Percentiles rank a stretch among this genome's conserved stretches.
Conservation (phyloP, 352 stramenopile species). For the Phytophthora agathidicida region DNA sequence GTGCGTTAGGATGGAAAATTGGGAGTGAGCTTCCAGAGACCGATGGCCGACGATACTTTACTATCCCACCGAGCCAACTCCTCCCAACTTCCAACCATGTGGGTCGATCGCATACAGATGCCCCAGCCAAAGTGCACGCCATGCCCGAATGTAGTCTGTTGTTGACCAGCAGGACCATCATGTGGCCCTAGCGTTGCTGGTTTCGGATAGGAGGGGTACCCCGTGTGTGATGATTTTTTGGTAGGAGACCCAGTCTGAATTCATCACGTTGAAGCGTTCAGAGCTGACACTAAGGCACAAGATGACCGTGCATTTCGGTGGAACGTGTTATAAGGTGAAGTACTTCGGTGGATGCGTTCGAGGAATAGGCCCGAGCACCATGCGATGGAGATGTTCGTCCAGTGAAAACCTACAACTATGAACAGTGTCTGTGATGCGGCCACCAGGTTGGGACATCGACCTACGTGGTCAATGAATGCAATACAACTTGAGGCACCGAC, state of each 20-base stretch:
- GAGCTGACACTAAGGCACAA: neutral
- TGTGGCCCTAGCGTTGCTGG: constrained; percentile 7
- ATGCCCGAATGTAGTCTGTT: constrained; percentile 6
- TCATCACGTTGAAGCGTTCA: constrained; percentile 10
- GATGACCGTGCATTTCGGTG: neutral
- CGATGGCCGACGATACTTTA: constrained; percentile 3
- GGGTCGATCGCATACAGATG: neutral
- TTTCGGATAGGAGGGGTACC: constrained; percentile 8
- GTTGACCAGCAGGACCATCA: constrained; percentile 15
- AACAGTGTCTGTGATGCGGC: neutral
- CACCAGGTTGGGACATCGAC: neutral
- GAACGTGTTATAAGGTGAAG: no score
- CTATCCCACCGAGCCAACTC: constrained; percentile 8
- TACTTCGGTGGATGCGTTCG: neutral
- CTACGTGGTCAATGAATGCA: no score
- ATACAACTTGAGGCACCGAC: no score
- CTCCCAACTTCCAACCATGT: neutral
- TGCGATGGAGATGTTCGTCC: neutral
- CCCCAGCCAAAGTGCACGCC: constrained; percentile 6
- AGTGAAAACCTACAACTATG: neutral
- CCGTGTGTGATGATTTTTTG: neutral
- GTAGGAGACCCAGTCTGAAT: constrained; percentile 16
- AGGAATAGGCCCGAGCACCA: neutral
- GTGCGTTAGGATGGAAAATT: constrained; percentile 17
- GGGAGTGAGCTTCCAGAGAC: constrained; percentile 11